Evolutionary conservation across 306 rosid genomes (phyloP), one percentile per base, ranked within the genome.

Genomic region (Prunus mume): DNA sequence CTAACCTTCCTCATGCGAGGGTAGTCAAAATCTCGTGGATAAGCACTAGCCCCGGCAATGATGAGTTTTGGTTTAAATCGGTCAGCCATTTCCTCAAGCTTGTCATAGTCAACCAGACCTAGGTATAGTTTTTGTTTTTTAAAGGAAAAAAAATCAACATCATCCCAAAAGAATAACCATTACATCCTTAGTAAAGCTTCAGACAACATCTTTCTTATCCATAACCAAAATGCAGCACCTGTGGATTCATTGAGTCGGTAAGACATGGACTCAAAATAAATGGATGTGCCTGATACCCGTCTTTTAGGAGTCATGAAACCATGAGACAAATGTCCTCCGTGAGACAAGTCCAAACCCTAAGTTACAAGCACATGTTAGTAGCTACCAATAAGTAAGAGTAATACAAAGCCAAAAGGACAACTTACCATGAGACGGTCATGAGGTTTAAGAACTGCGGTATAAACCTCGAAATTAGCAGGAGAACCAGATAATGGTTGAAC

Each of bases 11-110:
- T 96, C 89, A 96, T 81, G 78, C 93, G 87, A 77, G 97, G 87
- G 81, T 96, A 96, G 86, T 96, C 93, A 83, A 96, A 91, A 82
- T 92, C 99, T 64, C 99, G 93, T 60, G 99, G 96, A 88, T 96
- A 96, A 84, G 99, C 99, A 88, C 98, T 96, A 22, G 98, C 98
- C 78, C 99, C 99, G 27, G 93, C 96, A 78, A 96, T 96, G 22
- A 96, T 89, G 75, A 96, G 90, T 80, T 92, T 96, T 71, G 99
- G 99, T 68, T 93, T 84, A 77, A 96, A 96, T 61, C 93, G 93
- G 77, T 2, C 76, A 10, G 99, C 93, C 43, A 93, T 92, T 84
- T 86, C 91, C 88, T 96, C 97, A 76, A 96, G 93, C 98, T 89
- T 92, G 69, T 96, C 93, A 80, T 96, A 96, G 82, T 96, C 99